Percentiles rank a stretch among this genome's conserved stretches.
These are phyloP conservation scores for Aspergillus sp. DNA, from an alignment of 2,329 filamentous ascomycete species.

Conservation along the genomic window DNA sequence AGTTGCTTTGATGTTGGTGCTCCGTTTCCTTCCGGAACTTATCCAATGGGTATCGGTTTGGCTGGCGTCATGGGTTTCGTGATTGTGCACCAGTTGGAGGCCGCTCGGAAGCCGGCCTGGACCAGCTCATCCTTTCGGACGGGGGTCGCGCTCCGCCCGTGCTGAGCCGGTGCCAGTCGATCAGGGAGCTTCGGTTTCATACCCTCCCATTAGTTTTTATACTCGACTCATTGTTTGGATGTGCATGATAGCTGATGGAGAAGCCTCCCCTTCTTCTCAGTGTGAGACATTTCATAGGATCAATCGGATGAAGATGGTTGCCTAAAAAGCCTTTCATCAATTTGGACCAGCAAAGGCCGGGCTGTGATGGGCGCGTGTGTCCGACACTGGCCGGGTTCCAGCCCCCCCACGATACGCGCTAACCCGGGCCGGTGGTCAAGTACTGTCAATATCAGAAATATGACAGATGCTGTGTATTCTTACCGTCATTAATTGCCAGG, in stretches of 20 bases:
- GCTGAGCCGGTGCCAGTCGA: background rate
- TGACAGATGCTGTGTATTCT: conserved; percentile 4
- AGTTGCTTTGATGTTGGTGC: background rate
- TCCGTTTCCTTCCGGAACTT: background rate
- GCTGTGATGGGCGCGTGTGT: background rate
- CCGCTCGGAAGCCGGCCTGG: background rate
- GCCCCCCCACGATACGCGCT: background rate
- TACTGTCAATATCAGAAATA: background rate
- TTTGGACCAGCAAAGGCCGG: no score
- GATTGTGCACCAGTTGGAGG: background rate
- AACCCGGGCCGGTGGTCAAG: conserved; percentile 3
- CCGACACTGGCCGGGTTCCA: conserved; percentile 1
- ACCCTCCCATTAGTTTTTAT: background rate
- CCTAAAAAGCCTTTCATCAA: background rate
- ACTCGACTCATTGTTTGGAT: background rate
- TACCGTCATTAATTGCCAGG: background rate
- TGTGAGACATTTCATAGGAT: background rate
- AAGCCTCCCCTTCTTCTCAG: background rate
- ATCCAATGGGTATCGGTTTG: background rate
- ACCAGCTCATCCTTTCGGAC: conserved; percentile 1
- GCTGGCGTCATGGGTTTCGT: background rate
- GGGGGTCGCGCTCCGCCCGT: conserved; percentile 3
- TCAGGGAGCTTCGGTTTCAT: background rate
- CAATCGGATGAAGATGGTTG: background rate
- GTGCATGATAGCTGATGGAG: background rate